Evolutionary conservation across 2,329 filamentous ascomycete genomes (phyloP), one percentile per base, ranked within the genome.

Genomic region (Fusarium domesticum): DNA sequence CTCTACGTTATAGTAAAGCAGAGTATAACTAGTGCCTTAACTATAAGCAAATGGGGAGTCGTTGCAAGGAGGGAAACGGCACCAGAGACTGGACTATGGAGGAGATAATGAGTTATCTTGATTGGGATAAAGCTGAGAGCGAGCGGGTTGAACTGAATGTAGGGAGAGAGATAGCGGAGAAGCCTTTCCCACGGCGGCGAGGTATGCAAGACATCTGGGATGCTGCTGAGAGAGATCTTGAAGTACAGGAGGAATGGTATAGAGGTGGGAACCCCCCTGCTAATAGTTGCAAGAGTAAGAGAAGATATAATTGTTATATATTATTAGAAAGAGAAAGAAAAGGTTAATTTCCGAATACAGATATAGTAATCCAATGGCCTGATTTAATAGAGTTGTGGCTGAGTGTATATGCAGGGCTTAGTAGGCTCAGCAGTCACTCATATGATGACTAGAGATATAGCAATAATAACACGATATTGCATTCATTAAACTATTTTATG

Each of bases 91-190:
- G 16, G 30, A 43, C 35, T 19, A 38, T 25, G 35, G 30, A 43
- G 30, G 30, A 43, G 17, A 30, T 18, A 7, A 38, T 38, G 15
- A 38, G 30, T 23, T 43, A 43, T 38, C 16, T 43, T 37, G 15
- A 43, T 28, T 43, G 14, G 15, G 35, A 38, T 43, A 35, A 38
- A 16, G 35, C 41, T 35, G 35, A 43, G 35, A 37, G 8, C 16
- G 5, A 37, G 15, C 3, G 18, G 2, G 35, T 38, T 43, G n/a
- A 43, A 10, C 3, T 11, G 18, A 43, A 37, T 34, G 14, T 43
- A 28, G 25, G 8, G n/a, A 25, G 5, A 38, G 35, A 43, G 18
- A 33, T 34, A 11, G 11, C 3, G 33, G n/a, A 18, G 6, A 11
- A 43, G 25, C 35, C 28, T 17, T 43, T 43, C n/a, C n/a, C 12